phyloP scores from a whole-genome alignment of 2,329 filamentous ascomycete genomes.

The Fusarium nanum region DNA sequence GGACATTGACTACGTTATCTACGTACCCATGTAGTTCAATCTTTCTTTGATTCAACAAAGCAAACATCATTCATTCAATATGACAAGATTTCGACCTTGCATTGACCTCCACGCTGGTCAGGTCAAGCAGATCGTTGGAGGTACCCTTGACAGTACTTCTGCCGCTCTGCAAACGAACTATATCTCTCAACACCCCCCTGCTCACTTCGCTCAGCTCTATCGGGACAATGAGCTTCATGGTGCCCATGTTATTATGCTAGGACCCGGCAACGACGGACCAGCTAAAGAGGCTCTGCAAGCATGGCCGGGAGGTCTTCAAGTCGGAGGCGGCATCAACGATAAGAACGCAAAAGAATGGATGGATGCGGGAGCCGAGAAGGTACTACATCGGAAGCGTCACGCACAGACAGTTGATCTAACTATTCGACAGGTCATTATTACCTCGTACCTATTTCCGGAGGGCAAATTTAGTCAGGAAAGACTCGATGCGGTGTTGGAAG shows the following conservation, averaged over 20 bases:
- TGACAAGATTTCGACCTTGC: constrained; percentile 96
- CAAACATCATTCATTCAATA: constrained; percentile 52
- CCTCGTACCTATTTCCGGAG: constrained; percentile 90
- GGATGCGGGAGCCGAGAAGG: constrained; percentile 87
- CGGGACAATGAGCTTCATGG: constrained; percentile 77
- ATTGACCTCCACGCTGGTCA: constrained; percentile 98
- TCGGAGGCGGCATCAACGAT: constrained; percentile 94
- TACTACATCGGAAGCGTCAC: constrained; percentile 52
- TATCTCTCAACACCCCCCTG: constrained; percentile 84
- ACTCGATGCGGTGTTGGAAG: constrained; percentile 77
- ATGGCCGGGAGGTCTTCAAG: constrained; percentile 85
- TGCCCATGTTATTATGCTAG: constrained; percentile 96
- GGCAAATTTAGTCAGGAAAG: constrained; percentile 83
- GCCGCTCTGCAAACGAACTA: constrained; percentile 87
- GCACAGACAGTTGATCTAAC: constrained; percentile 15
- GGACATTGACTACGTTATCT: constrained; percentile 2
- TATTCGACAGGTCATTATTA: constrained; percentile 86
- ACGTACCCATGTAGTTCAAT: neutral
- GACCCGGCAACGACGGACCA: constrained; percentile 84
- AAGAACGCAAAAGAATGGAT: constrained; percentile 89
- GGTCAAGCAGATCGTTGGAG: constrained; percentile 98
- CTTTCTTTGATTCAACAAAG: constrained; percentile 7
- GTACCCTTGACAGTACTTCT: constrained; percentile 79
- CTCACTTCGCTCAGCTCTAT: constrained; percentile 86
- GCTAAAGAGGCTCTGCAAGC: constrained; percentile 79